Evolutionary conservation across 202 grass and related monocot species (phyloP), one percentile per base, ranked within the genome.

Genomic region (Sporobolus alterniflorus): DNA sequence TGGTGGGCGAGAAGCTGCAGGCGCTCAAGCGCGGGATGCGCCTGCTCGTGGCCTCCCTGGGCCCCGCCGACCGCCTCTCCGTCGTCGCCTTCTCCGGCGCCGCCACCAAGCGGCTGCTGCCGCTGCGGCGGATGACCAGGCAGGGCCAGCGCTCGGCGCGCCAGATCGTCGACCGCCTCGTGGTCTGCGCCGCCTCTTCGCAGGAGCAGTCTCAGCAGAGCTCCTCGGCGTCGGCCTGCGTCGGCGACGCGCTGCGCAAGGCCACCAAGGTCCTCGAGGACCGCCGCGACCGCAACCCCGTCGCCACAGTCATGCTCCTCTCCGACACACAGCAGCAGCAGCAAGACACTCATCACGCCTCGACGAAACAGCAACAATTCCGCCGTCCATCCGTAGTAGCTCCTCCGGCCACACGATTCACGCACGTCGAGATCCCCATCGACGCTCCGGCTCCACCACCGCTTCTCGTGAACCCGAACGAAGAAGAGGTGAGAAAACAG

Each of bases 251-350:
- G 7, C 85, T 98, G 32, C 84, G 88, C 76, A 98, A 98, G 87
- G 96, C 96, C 69, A 92, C 93, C 59, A 99, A 99, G 80, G 89
- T 99, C 4, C 87, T 99, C 10, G 91, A 99, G 77, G 93, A 99
- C 66, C 91, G 96, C 11, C 85, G 87, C 12, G 88, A 99, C 48
- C 91, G 93, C 79, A 98, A 98, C 74, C 91, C 87, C 0, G 91
- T 99, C 6, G 96, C 96, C 52, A 99, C 96, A 22, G 85, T 99
- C 68, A 96, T 99, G 93, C 96, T 99, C 60, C 43, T 99, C 3
- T 94, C 93, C 8, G 91, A 99, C 47, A 87, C 82, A 26, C 82
- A 82, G 72, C 81, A 89, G 61, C 88, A 90, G 64, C 83, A 92
- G 69, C 9, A 9, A 44, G 42, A 44, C 2, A 6, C 42, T 12